Evolutionary conservation across 1,284 basidiomycete genomes (phyloP).

Genomic region (Tilletia caries): DNA sequence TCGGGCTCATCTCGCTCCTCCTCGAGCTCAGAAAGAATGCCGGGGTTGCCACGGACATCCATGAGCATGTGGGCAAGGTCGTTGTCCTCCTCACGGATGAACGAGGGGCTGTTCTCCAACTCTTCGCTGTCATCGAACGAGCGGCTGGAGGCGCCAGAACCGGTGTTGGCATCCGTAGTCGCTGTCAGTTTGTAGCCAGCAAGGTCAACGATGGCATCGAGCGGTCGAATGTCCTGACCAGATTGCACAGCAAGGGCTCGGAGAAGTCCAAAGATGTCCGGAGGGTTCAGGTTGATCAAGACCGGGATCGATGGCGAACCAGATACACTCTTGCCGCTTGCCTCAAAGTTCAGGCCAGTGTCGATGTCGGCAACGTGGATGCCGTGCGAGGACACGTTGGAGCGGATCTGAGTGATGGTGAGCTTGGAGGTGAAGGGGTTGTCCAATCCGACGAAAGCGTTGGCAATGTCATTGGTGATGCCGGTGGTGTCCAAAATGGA

Average conservation of each 20-base stretch:
- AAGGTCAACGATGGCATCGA: conserved; percentile 68
- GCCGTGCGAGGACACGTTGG: not conserved
- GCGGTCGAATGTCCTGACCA: conserved; percentile 63
- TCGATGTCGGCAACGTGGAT: conserved; percentile 12
- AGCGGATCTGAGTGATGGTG: not conserved
- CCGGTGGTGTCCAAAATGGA: conserved; percentile 1
- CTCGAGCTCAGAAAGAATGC: conserved; percentile 42
- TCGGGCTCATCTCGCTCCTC: conserved; percentile 21
- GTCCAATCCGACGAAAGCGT: not conserved
- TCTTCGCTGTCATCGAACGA: conserved; percentile 15
- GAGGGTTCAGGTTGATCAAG: not conserved
- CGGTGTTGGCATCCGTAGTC: conserved; percentile 30
- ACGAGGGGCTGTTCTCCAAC: conserved; percentile 15
- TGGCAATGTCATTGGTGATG: conserved; percentile 13
- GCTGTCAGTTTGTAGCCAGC: conserved; percentile 67
- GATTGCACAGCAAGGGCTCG: conserved; percentile 66
- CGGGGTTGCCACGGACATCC: conserved; percentile 49
- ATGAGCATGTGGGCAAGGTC: conserved; percentile 34
- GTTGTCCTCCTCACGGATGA: conserved; percentile 36
- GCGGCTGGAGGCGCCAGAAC: conserved; percentile 17
- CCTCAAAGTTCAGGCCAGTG: conserved; percentile 5
- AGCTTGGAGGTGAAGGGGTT: conserved; percentile 15
- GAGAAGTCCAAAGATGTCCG: conserved; percentile 64
- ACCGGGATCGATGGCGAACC: not conserved
- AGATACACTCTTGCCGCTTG: not conserved